Evolutionary conservation across 768 basidiomycete species (phyloP), one percentile per base, ranked within the genome.

Genomic region (Lactarius deliciosus): DNA sequence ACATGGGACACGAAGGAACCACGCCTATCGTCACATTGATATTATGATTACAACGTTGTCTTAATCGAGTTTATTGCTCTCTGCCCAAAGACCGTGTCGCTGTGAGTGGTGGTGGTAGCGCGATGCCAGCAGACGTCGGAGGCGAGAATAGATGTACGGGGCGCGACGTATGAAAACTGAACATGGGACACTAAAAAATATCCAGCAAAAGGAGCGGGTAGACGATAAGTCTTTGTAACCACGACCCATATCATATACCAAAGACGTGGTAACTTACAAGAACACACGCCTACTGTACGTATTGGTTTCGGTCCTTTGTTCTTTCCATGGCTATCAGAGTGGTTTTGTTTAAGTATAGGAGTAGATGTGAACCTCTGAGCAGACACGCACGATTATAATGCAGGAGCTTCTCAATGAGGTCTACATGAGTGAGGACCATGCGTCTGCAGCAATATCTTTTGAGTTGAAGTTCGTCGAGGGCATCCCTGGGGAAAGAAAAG

Each of bases 361-460:
- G 34, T 28, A 22, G 10, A 34, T 25, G 53, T 65, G 20, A 18
- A 11, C 9, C 5, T 18, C 36, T 38, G 36, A 38, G 36, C 11
- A 28, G 38, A 45, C 55, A 81, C 90, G 72, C 60, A 97, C 95
- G 94, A 77, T 96, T 96, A 76, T 96, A 98, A 73, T 96, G 94
- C 28, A 98, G 81, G 20, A 98, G 83, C 78, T 98, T 98, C 79
- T 98, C 96, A 71, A 98, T 98, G 69, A 98, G 82, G 78, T 98
- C 96, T 64, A 98, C 96, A 76, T 98, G 96, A 0, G 96, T 98
- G 62, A 98, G 80, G 6, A 98, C 92, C 96, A 98, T 98, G 57
- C 96, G 86, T 56, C 96, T 84, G 78, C 96, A 98, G 78, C 96
- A 98, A 74, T 98, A 98, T 63, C 96, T 81, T 77, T 93, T 96